phyloP scores from a whole-genome alignment of 805 yeast species.

The Cyberlindnera japonica region DNA sequence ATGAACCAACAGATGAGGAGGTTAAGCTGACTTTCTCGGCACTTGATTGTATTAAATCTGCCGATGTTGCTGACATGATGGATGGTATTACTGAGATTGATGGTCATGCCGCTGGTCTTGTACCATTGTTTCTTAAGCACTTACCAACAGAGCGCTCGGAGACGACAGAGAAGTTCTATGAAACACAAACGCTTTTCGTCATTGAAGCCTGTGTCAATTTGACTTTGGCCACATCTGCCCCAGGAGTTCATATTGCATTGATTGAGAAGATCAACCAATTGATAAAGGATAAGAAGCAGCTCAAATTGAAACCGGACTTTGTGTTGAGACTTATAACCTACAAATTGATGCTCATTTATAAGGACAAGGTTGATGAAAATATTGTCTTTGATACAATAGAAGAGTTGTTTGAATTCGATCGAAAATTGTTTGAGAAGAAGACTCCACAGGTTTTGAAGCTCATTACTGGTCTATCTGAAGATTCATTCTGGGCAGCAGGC shows the following conservation, averaged over 20 bases:
- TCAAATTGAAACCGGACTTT: conserved; percentile 19
- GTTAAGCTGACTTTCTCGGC: conserved; percentile 82
- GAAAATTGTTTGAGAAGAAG: conserved; percentile 15
- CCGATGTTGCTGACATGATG: conserved; percentile 56
- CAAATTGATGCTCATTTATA: conserved; percentile 39
- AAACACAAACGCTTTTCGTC: conserved; percentile 37
- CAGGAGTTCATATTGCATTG: not conserved
- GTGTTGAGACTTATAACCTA: conserved; percentile 48
- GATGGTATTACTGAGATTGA: conserved; percentile 35
- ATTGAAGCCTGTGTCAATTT: conserved; percentile 36
- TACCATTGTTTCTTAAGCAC: conserved; percentile 31
- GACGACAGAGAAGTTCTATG: conserved; percentile 26
- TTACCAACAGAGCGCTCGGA: conserved; percentile 33
- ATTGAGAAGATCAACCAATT: conserved; percentile 18
- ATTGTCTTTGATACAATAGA: conserved; percentile 9
- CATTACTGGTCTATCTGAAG: conserved; percentile 9
- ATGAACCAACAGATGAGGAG: conserved; percentile 93
- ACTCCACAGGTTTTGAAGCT: conserved; percentile 20
- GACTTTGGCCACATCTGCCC: conserved; percentile 12
- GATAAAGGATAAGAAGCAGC: conserved; percentile 25
- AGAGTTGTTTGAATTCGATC: conserved; percentile 14
- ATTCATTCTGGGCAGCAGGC: not conserved
- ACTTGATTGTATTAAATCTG: conserved; percentile 74
- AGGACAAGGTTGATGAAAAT: not conserved
- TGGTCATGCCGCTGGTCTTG: conserved; percentile 16